These are phyloP conservation scores for Fraxinus sp. DNA, from an alignment of 305 asterid species.

Conservation along the genomic window DNA sequence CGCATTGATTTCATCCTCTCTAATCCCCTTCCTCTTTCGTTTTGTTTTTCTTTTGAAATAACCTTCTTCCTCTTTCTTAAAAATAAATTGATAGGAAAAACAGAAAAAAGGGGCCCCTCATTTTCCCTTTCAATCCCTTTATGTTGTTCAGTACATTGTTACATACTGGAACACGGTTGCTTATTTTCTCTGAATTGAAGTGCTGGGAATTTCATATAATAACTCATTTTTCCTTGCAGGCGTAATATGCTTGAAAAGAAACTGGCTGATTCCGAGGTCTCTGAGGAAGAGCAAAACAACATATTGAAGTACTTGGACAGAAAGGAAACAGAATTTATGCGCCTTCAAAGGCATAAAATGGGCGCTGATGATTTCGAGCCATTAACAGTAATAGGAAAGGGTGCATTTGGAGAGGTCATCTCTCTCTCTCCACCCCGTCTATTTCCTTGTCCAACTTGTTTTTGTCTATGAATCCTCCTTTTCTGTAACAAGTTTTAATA, in stretches of 20 bases:
- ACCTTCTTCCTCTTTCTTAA: neutral
- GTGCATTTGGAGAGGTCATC: constrained; percentile 89
- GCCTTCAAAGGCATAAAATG: constrained; percentile 89
- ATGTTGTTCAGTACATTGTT: neutral
- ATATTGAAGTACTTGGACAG: constrained; percentile 68
- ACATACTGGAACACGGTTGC: neutral
- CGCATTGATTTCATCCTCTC: neutral
- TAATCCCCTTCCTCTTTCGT: neutral
- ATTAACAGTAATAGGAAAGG: constrained; percentile 83
- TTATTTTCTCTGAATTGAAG: constrained; percentile 11
- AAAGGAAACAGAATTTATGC: constrained; percentile 89
- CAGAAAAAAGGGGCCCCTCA: neutral
- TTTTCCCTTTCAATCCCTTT: constrained; percentile 4
- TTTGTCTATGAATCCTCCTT: neutral
- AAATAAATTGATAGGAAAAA: neutral
- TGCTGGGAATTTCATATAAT: constrained; percentile 9
- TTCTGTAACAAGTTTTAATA: neutral
- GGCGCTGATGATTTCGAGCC: constrained; percentile 88
- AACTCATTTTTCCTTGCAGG: constrained; percentile 36
- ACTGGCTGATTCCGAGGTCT: constrained; percentile 81
- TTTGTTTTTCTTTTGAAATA: neutral
- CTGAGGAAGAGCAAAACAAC: constrained; percentile 80
- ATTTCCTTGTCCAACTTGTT: constrained; percentile 3
- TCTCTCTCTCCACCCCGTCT: constrained; percentile 1
- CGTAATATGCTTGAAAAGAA: constrained; percentile 70